phyloP scores from a whole-genome alignment of 179 eudicot genomes.

The Sideroxylon spinosum region DNA sequence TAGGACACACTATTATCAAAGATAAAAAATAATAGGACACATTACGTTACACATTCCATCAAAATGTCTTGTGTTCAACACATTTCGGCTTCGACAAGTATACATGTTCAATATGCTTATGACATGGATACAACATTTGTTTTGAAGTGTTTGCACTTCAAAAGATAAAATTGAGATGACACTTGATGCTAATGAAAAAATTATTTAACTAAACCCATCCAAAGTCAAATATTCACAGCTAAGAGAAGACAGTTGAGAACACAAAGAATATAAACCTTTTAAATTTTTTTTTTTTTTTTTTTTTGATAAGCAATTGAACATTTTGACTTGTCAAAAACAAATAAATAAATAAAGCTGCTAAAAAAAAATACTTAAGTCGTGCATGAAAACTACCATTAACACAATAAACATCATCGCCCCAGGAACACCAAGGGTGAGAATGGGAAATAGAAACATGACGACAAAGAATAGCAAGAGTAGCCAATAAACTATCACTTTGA shows the following conservation, averaged over 20 bases:
- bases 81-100: too few relatives aligned
- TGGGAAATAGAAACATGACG: not conserved
- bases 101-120: too few relatives aligned
- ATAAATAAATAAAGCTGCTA: too few relatives aligned
- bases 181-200: slow-evolving; percentile 5
- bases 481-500: not conserved
- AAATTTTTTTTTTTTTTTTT: too few relatives aligned
- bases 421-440: not conserved
- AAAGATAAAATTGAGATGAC: not conserved
- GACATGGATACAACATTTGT: too few relatives aligned
- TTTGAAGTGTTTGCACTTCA: too few relatives aligned
- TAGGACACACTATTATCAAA: too few relatives aligned
- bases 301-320: too few relatives aligned
- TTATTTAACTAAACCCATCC: not conserved
- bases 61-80: too few relatives aligned
- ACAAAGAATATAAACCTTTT: not conserved
- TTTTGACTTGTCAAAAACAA: too few relatives aligned
- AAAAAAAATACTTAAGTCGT: not conserved
- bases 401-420: not conserved
- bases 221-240: not conserved
- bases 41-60: too few relatives aligned
- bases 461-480: not conserved
- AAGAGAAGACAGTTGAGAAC: not conserved
- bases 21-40: too few relatives aligned
- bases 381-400: not conserved